Evolutionary conservation across 1,139 yeast genomes (phyloP), one percentile per base, ranked within the genome.

Genomic region (Suhomyces choctaworum): DNA sequence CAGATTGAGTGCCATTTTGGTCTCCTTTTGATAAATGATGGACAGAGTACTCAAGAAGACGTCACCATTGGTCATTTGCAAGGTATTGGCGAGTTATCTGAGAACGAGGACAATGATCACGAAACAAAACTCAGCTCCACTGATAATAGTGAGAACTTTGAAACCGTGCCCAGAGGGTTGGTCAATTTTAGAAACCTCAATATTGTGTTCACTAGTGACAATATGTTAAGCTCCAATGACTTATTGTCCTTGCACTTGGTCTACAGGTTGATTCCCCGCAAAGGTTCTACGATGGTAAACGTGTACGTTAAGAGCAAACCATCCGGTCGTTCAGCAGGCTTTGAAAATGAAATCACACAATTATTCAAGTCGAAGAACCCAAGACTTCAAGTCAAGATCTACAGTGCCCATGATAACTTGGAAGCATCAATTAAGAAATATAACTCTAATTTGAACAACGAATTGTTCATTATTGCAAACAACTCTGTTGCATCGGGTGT

Each of bases 201-300:
- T 42, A 41, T 64, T 12, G 47, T 64, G 12, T 48, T 65, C 32
- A 55, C 50, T 32, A 63, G 61, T 44, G 62, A 61, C 34, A 61
- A 62, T 43, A 44, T 58, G n/a, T 51, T 66, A 33, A 61, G 66
- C 39, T 47, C 60, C 1, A 60, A 63, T 20, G 72, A 66, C 36
- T 51, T 62, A 29, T 54, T 65, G 25, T 53, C 65, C 2, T 44
- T 66, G 16, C 56, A 59, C 36, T 40, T 60, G 29, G 54, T 56
- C 15, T 48, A 48, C 29, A 54, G 53, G 34, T 45, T 64, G 29
- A 32, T 46, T 5, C 34, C 46, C 4, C 16, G 32, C 4, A 24
- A 23, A 13, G 42, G 38, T 7, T 27, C 45, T 5, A 24, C 32
- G 3, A 37, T 41, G 5, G 45, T 62, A 2, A 59, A 54, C 25